Conservation (phyloP, 202 grass and related monocot species). For the Setaria italica region DNA sequence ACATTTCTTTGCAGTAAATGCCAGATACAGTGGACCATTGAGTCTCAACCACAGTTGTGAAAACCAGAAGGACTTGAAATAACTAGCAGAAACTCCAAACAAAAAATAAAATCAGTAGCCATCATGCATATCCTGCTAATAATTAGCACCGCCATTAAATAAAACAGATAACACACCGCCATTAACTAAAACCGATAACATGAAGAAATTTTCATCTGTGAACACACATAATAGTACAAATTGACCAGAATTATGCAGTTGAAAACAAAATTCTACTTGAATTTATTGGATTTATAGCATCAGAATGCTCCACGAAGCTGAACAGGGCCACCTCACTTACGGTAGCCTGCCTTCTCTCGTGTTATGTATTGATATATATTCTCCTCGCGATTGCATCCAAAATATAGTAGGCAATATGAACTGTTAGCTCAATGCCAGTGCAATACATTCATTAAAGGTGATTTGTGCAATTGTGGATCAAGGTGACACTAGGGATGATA, state of each 20-base stretch:
- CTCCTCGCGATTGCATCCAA: not conserved
- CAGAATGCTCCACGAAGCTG: not conserved
- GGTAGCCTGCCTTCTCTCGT: not conserved
- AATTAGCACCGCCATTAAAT: not conserved
- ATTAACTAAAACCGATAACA: not conserved
- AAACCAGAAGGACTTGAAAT: constrained; percentile 58
- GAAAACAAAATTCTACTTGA: constrained; percentile 6
- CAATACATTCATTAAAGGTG: not conserved
- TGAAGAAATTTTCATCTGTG: not conserved
- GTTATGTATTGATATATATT: not conserved
- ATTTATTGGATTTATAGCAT: not conserved
- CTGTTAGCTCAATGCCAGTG: not conserved
- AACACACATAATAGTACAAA: not conserved
- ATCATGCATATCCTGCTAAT: not conserved
- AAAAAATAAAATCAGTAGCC: constrained; percentile 28
- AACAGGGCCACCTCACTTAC: not conserved
- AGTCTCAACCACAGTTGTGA: constrained; percentile 43
- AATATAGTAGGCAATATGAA: not conserved
- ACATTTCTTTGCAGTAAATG: constrained; percentile 83
- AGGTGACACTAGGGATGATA: not conserved
- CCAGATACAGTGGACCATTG: constrained; percentile 51
- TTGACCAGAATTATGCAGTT: not conserved
- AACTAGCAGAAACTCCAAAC: constrained; percentile 50
- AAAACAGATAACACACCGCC: not conserved
- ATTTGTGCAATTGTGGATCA: not conserved